phyloP scores from a whole-genome alignment of 2,329 filamentous ascomycete species.

The Lasiodiplodia gonubiensis region DNA sequence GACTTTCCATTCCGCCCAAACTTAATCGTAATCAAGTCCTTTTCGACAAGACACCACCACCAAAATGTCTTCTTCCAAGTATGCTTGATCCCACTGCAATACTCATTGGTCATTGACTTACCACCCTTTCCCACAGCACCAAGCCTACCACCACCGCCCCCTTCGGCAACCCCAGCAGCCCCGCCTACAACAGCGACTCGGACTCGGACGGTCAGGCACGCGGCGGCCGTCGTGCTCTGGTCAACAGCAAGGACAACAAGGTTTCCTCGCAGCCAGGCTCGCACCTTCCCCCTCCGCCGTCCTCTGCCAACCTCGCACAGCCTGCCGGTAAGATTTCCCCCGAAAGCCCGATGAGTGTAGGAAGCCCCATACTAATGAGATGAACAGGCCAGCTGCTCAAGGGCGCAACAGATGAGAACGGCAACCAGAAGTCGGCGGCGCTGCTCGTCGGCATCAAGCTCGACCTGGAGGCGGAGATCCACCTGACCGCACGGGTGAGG shows the following conservation, averaged over 20 bases:
- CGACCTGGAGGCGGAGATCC: slow-evolving; percentile 67
- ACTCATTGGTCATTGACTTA: not conserved
- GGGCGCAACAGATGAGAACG: slow-evolving; percentile 63
- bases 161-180: slow-evolving; percentile 15
- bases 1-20: slow-evolving; percentile 1
- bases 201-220: slow-evolving; percentile 25
- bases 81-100: not conserved
- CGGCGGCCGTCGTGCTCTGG: slow-evolving; percentile 18
- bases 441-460: slow-evolving; percentile 68
- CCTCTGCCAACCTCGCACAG: slow-evolving; percentile 13
- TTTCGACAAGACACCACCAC: not conserved
- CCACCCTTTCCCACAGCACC: not conserved
- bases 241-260: slow-evolving; percentile 20
- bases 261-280: slow-evolving; percentile 1
- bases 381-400: slow-evolving; percentile 60
- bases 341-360: not conserved
- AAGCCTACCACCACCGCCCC: slow-evolving; percentile 17
- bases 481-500: slow-evolving; percentile 64
- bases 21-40: not conserved
- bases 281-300: not conserved
- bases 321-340: slow-evolving; percentile 12
- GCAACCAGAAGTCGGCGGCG: slow-evolving; percentile 63
- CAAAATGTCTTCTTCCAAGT: slow-evolving; percentile 21
- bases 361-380: not conserved
- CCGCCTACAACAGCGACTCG: slow-evolving; percentile 20